phyloP scores from a whole-genome alignment of 139 green algal genomes.

The Spirogloea muscicola region DNA sequence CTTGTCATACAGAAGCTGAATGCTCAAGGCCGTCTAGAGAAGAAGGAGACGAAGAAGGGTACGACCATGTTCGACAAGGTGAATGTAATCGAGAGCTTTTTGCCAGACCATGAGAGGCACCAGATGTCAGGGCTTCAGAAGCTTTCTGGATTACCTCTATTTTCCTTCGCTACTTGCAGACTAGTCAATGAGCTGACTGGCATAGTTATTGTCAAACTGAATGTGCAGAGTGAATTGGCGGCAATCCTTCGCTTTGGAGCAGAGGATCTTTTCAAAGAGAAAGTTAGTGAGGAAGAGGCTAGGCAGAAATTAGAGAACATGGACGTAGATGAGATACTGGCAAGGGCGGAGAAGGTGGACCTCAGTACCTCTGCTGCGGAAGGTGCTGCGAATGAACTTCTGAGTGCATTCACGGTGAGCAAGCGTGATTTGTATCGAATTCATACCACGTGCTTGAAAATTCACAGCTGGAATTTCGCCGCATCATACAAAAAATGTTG shows the following conservation, averaged over 20 bases:
- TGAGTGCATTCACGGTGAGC: slow-evolving; percentile 61
- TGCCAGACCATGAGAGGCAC: too few relatives aligned
- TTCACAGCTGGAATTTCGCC: too few relatives aligned
- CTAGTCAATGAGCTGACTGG: slow-evolving; percentile 1
- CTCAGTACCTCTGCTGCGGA: slow-evolving; percentile 20
- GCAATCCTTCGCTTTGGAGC: slow-evolving; percentile 92
- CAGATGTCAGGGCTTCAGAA: too few relatives aligned
- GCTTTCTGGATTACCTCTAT: too few relatives aligned
- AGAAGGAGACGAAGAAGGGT: slow-evolving; percentile 35
- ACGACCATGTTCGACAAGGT: slow-evolving; percentile 40
- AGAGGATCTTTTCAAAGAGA: slow-evolving; percentile 88
- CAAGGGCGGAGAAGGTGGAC: slow-evolving; percentile 76
- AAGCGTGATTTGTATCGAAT: background rate
- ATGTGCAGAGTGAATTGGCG: slow-evolving; percentile 87
- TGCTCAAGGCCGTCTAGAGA: slow-evolving; percentile 64
- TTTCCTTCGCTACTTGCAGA: too few relatives aligned
- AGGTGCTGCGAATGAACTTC: slow-evolving; percentile 64
- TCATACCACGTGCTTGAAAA: background rate
- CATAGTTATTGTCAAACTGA: background rate
- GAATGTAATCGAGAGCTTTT: too few relatives aligned
- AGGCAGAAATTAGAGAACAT: slow-evolving; percentile 43
- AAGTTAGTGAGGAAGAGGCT: slow-evolving; percentile 30
- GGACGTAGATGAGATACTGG: slow-evolving; percentile 88
- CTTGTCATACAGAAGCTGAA: slow-evolving; percentile 93
- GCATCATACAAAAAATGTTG: too few relatives aligned